These are phyloP conservation scores for Bryum argenteum DNA, from an alignment of 225 moss, liverwort and hornwort species.

Conservation along the genomic window DNA sequence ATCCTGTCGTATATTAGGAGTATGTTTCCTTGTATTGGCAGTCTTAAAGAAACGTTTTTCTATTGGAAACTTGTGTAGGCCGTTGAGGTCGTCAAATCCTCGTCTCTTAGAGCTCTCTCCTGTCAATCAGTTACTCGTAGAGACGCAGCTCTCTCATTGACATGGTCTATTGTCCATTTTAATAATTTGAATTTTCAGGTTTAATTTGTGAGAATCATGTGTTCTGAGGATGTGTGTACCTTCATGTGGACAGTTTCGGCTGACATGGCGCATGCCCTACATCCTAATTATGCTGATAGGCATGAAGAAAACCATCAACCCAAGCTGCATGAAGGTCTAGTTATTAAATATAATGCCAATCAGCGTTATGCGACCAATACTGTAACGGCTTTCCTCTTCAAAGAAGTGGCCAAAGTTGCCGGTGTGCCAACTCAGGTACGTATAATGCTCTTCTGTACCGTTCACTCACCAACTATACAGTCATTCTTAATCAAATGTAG, in stretches of 20 bases:
- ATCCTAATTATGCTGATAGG: slow-evolving; percentile 79
- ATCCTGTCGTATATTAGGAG: neutral
- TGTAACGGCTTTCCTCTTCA: slow-evolving; percentile 81
- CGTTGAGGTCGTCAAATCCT: slow-evolving; percentile 8
- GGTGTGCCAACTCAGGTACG: slow-evolving; percentile 82
- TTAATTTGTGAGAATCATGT: slow-evolving; percentile 16
- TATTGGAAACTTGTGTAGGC: neutral
- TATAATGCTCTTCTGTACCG: neutral
- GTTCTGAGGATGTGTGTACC: slow-evolving; percentile 25
- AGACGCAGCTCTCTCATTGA: slow-evolving; percentile 6
- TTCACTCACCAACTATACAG: slow-evolving; percentile 2
- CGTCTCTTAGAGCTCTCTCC: slow-evolving; percentile 7
- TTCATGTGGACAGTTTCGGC: slow-evolving; percentile 66
- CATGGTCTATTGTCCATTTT: neutral
- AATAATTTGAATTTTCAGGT: neutral
- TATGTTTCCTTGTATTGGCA: neutral
- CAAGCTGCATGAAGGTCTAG: slow-evolving; percentile 75
- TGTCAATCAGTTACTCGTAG: slow-evolving; percentile 18
- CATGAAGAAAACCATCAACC: slow-evolving; percentile 93
- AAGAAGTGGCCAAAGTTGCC: slow-evolving; percentile 77
- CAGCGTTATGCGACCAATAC: slow-evolving; percentile 84
- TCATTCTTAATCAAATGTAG: neutral
- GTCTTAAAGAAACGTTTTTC: neutral
- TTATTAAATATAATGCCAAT: slow-evolving; percentile 82
- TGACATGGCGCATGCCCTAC: slow-evolving; percentile 90